phyloP scores from a whole-genome alignment of 192 early-diverging fungal species.

The Diversispora epigaea region DNA sequence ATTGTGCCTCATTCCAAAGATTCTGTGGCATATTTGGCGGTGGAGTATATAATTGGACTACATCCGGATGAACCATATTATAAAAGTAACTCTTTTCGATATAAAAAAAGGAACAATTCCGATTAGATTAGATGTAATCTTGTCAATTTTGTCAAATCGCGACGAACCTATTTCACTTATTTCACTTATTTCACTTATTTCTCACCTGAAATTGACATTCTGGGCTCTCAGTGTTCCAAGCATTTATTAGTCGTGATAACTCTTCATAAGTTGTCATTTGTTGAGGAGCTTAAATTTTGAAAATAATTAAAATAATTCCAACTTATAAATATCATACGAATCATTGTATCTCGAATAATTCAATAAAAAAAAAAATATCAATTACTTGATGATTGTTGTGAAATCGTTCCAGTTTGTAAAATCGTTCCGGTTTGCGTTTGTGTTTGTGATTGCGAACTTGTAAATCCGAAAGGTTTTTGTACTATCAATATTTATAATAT shows the following conservation, averaged over 20 bases:
- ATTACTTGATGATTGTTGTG: too few species aligned
- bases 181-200: not conserved
- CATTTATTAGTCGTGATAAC: conserved; percentile 35
- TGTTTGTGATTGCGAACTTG: too few species aligned
- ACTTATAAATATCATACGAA: not conserved
- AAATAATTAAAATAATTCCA: not conserved
- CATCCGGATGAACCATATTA: conserved; percentile 86
- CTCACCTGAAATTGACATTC: conserved; percentile 77
- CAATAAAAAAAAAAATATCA: too few species aligned
- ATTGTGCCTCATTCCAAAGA: conserved; percentile 80
- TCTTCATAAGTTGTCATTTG: not conserved
- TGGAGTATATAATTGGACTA: conserved; percentile 75
- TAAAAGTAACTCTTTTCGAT: conserved; percentile 84
- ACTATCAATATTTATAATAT: too few species aligned
- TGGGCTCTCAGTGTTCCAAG: conserved; percentile 76
- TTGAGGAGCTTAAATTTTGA: not conserved
- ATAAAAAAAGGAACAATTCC: not conserved
- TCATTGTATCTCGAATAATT: not conserved
- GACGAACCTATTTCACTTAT: not conserved
- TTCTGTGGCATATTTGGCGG: conserved; percentile 65
- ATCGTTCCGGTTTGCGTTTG: too few species aligned
- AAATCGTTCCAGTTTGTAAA: too few species aligned
- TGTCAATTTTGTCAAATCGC: not conserved
- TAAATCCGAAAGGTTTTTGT: too few species aligned
- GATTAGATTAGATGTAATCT: not conserved